These are phyloP conservation scores for Phytophthora podocarpi DNA, from an alignment of 352 stramenopile genomes.

Conservation along the genomic window DNA sequence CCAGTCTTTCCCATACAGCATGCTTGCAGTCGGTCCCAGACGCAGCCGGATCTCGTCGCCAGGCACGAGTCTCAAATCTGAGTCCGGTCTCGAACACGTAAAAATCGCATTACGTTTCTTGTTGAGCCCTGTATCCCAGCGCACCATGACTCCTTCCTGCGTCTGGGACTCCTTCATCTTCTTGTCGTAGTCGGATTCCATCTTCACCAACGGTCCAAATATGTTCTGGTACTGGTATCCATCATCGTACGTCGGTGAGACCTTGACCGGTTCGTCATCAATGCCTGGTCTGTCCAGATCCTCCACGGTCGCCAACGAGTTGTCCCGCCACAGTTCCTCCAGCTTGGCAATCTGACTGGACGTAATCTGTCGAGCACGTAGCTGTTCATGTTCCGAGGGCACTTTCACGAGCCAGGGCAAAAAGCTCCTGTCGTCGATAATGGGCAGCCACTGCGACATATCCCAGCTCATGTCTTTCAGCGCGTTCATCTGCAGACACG, in stretches of 20 bases:
- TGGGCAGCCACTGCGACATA: constrained; percentile 97
- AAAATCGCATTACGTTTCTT: constrained; percentile 98
- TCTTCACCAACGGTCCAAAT: constrained; percentile 98
- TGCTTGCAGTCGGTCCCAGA: constrained; percentile 80
- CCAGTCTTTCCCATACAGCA: constrained; percentile 91
- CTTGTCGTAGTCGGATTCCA: constrained; percentile 99
- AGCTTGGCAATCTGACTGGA: constrained; percentile 90
- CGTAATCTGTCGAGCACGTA: constrained; percentile 95
- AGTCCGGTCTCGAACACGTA: constrained; percentile 89
- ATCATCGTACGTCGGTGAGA: constrained; percentile 96
- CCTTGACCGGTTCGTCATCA: constrained; percentile 86
- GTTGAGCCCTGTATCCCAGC: constrained; percentile 96
- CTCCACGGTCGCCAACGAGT: constrained; percentile 95
- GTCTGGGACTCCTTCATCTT: constrained; percentile 98
- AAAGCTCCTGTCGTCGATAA: constrained; percentile 98
- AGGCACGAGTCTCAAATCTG: constrained; percentile 92
- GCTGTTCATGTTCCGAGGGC: constrained; percentile 89
- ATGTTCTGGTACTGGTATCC: constrained; percentile 99
- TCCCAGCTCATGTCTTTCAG: constrained; percentile 99
- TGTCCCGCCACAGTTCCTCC: constrained; percentile 96
- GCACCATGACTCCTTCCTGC: constrained; percentile 92
- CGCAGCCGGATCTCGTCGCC: constrained; percentile 97
- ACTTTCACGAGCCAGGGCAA: constrained; percentile 97
- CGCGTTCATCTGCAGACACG: constrained; percentile 96
- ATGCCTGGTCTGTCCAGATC: constrained; percentile 95